A percentile compares a stretch with the other conserved stretches of the same genome.
Evolutionary conservation across 768 basidiomycete genomes (phyloP).

Genomic region (Tulasnella calospora): DNA sequence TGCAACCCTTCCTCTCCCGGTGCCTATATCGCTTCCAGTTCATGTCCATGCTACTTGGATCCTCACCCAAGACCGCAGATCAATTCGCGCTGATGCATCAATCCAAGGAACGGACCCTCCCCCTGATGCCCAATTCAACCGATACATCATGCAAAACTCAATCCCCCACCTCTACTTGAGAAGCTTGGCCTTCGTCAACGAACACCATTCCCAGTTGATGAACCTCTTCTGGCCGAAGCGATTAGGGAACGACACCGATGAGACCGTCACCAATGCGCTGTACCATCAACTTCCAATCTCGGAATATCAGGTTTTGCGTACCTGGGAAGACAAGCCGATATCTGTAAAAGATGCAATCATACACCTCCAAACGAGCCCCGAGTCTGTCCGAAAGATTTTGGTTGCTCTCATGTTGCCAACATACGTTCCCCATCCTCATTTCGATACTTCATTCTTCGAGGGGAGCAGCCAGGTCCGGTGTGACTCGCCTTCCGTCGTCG

Average conservation of each 20-base stretch:
- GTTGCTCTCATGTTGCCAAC: background rate
- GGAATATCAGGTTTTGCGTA: constrained; percentile 29
- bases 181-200: constrained; percentile 41
- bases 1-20: constrained; percentile 44
- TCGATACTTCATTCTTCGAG: background rate
- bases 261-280: constrained; percentile 37
- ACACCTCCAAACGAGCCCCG: background rate
- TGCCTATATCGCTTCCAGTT: constrained; percentile 42
- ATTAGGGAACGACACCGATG: constrained; percentile 44
- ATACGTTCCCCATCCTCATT: background rate
- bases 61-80: constrained; percentile 45
- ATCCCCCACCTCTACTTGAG: constrained; percentile 2
- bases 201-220: constrained; percentile 30
- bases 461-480: background rate
- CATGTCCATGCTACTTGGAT: constrained; percentile 49
- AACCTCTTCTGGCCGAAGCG: constrained; percentile 39
- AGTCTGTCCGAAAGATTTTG: background rate
- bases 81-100: constrained; percentile 18
- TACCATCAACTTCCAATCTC: constrained; percentile 41
- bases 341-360: background rate
- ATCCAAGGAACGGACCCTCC: background rate
- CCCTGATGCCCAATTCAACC: constrained; percentile 5
- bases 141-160: constrained; percentile 9
- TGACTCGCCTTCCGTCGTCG: background rate
- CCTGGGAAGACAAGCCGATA: background rate